phyloP scores from a whole-genome alignment of 2,329 filamentous ascomycete species.

The Fusarium sp. region DNA sequence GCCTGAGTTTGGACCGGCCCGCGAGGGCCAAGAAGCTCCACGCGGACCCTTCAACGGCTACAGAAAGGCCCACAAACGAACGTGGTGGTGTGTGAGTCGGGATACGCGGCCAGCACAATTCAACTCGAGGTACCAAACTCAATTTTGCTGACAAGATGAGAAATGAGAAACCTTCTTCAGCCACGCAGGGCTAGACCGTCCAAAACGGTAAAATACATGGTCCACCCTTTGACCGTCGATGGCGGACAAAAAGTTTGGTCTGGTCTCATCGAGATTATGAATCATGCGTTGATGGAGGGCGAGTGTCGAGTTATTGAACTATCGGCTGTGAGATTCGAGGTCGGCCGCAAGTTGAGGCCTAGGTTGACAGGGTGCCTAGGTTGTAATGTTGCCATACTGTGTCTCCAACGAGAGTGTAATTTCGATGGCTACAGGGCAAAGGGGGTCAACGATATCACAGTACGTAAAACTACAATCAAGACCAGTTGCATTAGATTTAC shows the following conservation, averaged over 20 bases:
- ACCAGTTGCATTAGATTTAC: neutral
- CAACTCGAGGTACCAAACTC: slow-evolving; percentile 30
- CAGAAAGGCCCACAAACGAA: slow-evolving; percentile 14
- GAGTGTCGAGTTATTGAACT: slow-evolving; percentile 4
- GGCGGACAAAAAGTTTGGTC: slow-evolving; percentile 9
- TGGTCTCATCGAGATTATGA: slow-evolving; percentile 25
- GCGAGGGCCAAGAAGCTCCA: slow-evolving; percentile 20
- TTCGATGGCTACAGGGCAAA: neutral
- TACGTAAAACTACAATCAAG: neutral
- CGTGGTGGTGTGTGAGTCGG: slow-evolving; percentile 23
- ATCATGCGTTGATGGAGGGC: slow-evolving; percentile 22
- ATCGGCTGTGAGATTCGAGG: slow-evolving; percentile 11
- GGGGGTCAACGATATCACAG: neutral
- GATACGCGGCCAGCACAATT: slow-evolving; percentile 3
- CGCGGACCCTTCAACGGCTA: slow-evolving; percentile 27
- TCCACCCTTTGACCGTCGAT: neutral
- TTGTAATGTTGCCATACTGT: neutral
- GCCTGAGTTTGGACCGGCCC: slow-evolving; percentile 33
- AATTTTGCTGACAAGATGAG: slow-evolving; percentile 8
- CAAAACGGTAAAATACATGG: neutral
- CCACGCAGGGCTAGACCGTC: slow-evolving; percentile 25
- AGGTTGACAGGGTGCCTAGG: slow-evolving; percentile 14
- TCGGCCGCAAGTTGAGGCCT: slow-evolving; percentile 9
- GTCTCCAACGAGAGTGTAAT: neutral
- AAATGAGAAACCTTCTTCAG: neutral